Conservation (phyloP, 2,329 filamentous ascomycete species). For the Aspergillus brasiliensis region DNA sequence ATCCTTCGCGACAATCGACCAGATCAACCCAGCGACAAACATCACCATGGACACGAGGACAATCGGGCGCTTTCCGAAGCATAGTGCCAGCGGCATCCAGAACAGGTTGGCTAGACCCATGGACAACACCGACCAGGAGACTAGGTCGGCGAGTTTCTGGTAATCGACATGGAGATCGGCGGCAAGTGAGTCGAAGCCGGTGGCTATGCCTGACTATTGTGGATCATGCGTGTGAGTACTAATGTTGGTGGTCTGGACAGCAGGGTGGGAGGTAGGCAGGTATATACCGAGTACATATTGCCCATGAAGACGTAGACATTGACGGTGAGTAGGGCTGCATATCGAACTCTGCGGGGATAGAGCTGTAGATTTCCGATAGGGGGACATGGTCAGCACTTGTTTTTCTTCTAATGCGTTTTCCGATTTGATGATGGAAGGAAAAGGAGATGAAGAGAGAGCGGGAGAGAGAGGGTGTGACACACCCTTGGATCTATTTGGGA, state of each 20-base stretch:
- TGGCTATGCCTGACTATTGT: constrained; percentile 26
- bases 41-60: constrained; percentile 35
- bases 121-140: constrained; percentile 28
- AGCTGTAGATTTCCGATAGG: constrained; percentile 13
- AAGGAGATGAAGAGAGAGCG: not conserved
- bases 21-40: constrained; percentile 34
- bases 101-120: constrained; percentile 35
- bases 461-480: constrained; percentile 1
- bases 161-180: constrained; percentile 22
- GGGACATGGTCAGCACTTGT: not conserved
- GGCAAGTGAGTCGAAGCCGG: constrained; percentile 27
- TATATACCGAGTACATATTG: constrained; percentile 31
- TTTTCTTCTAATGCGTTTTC: too few relatives aligned
- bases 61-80: constrained; percentile 41
- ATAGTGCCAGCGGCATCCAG: constrained; percentile 41
- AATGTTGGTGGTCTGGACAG: not conserved
- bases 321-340: constrained; percentile 30
- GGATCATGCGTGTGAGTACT: constrained; percentile 5
- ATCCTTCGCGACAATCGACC: constrained; percentile 34
- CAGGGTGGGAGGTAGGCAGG: not conserved
- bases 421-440: not conserved
- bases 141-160: constrained; percentile 20
- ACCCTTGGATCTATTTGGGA: constrained; percentile 25
- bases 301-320: constrained; percentile 33
- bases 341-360: constrained; percentile 26